phyloP scores from a whole-genome alignment of 2,329 filamentous ascomycete species.

The Trichoderma endophyticum region DNA sequence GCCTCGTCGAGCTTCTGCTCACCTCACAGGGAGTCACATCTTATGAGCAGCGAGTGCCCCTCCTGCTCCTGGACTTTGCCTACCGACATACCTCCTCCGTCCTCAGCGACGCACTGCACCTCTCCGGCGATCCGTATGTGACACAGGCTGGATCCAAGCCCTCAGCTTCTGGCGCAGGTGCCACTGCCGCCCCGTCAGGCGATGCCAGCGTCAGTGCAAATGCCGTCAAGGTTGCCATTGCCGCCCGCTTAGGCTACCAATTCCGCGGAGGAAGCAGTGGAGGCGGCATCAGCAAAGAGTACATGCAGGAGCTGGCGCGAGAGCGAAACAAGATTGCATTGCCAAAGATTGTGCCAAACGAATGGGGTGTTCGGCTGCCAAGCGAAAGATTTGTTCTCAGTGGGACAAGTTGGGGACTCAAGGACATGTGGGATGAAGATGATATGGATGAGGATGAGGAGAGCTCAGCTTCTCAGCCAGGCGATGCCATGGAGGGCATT shows the following conservation, averaged over 20 bases:
- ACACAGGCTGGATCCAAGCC: conserved; percentile 53
- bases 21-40: conserved; percentile 73
- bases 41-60: conserved; percentile 78
- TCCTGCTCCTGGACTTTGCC: conserved; percentile 81
- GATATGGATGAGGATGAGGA: conserved; percentile 43
- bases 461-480: conserved; percentile 37
- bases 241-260: conserved; percentile 64
- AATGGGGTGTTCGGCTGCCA: conserved; percentile 65
- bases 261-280: conserved; percentile 57
- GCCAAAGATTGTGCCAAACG: conserved; percentile 59
- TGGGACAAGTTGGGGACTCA: conserved; percentile 62
- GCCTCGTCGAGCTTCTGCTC: conserved; percentile 76
- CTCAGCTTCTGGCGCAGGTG: conserved; percentile 47
- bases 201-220: conserved; percentile 61
- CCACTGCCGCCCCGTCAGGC: conserved; percentile 44
- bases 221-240: conserved; percentile 70
- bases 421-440: conserved; percentile 55
- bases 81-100: conserved; percentile 76
- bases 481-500: conserved; percentile 50
- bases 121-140: conserved; percentile 66
- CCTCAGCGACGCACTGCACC: conserved; percentile 67
- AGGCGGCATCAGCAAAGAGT: conserved; percentile 66
- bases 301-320: conserved; percentile 69
- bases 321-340: conserved; percentile 66
- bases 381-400: conserved; percentile 67